Evolutionary conservation across 2,329 filamentous ascomycete genomes (phyloP).

Genomic region (Alternaria gaisen): DNA sequence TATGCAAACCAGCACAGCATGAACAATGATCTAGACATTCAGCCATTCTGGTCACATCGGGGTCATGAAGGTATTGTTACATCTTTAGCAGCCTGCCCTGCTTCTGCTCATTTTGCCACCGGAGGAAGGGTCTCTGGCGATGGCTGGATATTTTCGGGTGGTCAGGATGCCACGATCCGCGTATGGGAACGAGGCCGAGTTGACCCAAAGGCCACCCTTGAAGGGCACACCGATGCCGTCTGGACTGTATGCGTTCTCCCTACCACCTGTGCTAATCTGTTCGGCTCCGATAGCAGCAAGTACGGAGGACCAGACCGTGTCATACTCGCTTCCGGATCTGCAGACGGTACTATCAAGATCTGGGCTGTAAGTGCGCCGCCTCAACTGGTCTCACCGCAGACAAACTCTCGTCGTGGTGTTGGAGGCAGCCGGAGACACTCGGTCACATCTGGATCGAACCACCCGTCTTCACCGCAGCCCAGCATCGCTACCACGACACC

Average conservation of each 20-base stretch:
- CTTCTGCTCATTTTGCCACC: slow-evolving; percentile 86
- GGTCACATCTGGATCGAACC: slow-evolving; percentile 92
- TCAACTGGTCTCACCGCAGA: slow-evolving; percentile 81
- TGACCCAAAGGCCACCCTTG: slow-evolving; percentile 92
- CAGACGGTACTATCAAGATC: slow-evolving; percentile 89
- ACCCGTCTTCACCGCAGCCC: slow-evolving; percentile 88
- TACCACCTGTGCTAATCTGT: slow-evolving; percentile 79
- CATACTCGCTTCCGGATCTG: slow-evolving; percentile 87
- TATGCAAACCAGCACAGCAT: slow-evolving; percentile 71
- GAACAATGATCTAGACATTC: slow-evolving; percentile 85
- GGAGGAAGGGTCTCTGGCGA: slow-evolving; percentile 88
- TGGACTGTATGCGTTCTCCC: slow-evolving; percentile 96
- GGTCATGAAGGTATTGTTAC: slow-evolving; percentile 93
- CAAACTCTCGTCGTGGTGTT: slow-evolving; percentile 71
- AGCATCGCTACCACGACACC: slow-evolving; percentile 84
- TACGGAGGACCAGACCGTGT: slow-evolving; percentile 87
- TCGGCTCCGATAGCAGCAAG: slow-evolving; percentile 74
- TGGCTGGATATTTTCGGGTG: slow-evolving; percentile 98
- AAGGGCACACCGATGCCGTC: slow-evolving; percentile 93
- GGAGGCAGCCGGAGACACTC: slow-evolving; percentile 87
- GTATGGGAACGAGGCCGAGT: slow-evolving; percentile 96
- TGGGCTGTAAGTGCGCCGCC: slow-evolving; percentile 95
- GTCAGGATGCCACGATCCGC: slow-evolving; percentile 89
- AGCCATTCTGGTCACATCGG: slow-evolving; percentile 92
- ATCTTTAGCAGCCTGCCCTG: slow-evolving; percentile 84